A percentile compares a stretch with the other conserved stretches of the same genome.
Conservation (phyloP, 2,329 filamentous ascomycete species). For the Colletotrichum lini region DNA sequence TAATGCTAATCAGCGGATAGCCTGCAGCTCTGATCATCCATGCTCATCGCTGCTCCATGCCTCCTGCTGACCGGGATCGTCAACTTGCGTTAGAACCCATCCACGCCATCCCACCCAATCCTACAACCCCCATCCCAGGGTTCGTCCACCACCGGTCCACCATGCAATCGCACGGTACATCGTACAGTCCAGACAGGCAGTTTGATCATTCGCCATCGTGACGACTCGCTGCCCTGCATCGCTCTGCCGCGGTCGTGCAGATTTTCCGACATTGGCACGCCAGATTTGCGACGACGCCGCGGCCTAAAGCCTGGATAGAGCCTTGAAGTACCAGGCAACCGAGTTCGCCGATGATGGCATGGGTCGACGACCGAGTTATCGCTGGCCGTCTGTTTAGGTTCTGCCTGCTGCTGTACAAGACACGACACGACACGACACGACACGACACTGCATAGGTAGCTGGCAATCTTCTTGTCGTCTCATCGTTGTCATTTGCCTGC, state of each 20-base stretch:
- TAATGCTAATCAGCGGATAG: constrained; percentile 1
- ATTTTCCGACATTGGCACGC: constrained; percentile 1
- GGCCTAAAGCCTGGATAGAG: background rate
- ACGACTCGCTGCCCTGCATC: constrained; percentile 20
- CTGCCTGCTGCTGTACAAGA: background rate
- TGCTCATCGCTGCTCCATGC: constrained; percentile 1
- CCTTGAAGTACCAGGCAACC: constrained; percentile 7
- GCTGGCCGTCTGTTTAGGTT: background rate
- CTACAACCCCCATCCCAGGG: background rate
- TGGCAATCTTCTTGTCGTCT: background rate
- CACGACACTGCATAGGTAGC: background rate
- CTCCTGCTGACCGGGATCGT: constrained; percentile 23
- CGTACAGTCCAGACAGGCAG: background rate
- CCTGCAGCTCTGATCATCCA: constrained; percentile 20
- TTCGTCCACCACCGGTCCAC: background rate
- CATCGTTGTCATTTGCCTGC: background rate
- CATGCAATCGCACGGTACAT: background rate
- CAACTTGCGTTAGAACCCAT: constrained; percentile 20
- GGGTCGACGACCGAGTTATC: background rate
- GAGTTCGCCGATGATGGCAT: constrained; percentile 14
- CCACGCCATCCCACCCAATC: background rate
- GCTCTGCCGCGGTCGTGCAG: constrained; percentile 26
- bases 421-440: background rate
- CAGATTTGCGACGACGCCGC: background rate
- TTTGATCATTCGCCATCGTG: constrained; percentile 3